A percentile compares a stretch with the other conserved stretches of the same genome.
phyloP scores from a whole-genome alignment of 371 early-diverging fungal species.

The Coemansia sp. region DNA sequence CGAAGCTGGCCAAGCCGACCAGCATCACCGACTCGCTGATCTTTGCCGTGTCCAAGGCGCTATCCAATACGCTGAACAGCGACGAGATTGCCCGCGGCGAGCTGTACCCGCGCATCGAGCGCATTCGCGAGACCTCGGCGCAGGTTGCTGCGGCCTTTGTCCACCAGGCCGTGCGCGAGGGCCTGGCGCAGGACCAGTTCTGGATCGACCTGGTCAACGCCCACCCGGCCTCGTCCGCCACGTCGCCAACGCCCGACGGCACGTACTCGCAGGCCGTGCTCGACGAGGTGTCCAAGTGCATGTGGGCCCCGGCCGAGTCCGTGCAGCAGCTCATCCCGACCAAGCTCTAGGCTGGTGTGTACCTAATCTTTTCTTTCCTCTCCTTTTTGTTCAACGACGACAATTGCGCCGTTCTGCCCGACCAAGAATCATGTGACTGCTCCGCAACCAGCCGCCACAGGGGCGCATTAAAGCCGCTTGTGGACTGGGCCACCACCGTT shows the following conservation, averaged over 20 bases:
- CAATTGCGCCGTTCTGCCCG: too few relatives aligned
- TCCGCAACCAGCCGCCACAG: too few relatives aligned
- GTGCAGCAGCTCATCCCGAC: slow-evolving; percentile 21
- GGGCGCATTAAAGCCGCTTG: not conserved
- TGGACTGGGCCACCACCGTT: not conserved
- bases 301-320: slow-evolving; percentile 47
- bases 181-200: slow-evolving; percentile 41
- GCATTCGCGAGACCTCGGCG: slow-evolving; percentile 80
- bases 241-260: slow-evolving; percentile 33
- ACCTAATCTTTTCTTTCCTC: not conserved
- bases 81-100: slow-evolving; percentile 66
- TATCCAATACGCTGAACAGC: slow-evolving; percentile 70
- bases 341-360: slow-evolving; percentile 18
- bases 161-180: slow-evolving; percentile 58
- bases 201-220: slow-evolving; percentile 45
- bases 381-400: too few relatives aligned
- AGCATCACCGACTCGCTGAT: slow-evolving; percentile 79
- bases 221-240: slow-evolving; percentile 14
- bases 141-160: slow-evolving; percentile 77
- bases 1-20: slow-evolving; percentile 66
- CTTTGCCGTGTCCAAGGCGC: slow-evolving; percentile 73
- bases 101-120: slow-evolving; percentile 77
- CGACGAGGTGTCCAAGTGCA: slow-evolving; percentile 31
- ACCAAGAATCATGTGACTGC: too few relatives aligned
- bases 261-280: slow-evolving; percentile 33